Evolutionary conservation across 768 basidiomycete genomes (phyloP).

Genomic region (Tulasnella sp.): DNA sequence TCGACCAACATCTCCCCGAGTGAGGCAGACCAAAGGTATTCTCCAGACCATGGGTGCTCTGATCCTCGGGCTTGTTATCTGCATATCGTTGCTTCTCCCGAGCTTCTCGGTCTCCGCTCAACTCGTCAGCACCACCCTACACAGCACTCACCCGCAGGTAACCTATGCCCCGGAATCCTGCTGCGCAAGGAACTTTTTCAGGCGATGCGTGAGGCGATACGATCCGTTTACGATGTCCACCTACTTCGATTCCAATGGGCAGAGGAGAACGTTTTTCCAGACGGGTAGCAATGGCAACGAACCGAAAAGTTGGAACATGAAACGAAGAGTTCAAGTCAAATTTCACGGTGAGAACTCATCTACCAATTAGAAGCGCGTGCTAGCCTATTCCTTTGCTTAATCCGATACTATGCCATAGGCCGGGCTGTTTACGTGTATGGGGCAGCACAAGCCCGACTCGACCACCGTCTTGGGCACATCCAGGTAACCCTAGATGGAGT

Average conservation of each 20-base stretch:
- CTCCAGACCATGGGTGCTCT: background rate
- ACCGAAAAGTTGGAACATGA: background rate
- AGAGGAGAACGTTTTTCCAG: background rate
- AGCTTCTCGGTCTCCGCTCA: background rate
- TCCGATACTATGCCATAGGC: background rate
- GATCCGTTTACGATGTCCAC: background rate
- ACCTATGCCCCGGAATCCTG: conserved; percentile 1
- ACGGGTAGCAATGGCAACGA: background rate
- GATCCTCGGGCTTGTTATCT: background rate
- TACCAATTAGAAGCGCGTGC: background rate
- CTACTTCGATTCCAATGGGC: background rate
- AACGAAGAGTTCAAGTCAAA: background rate
- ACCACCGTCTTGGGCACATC: background rate
- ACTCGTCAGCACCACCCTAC: background rate
- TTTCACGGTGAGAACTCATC: background rate
- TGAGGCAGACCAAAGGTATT: background rate
- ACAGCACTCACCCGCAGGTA: background rate
- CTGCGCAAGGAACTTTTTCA: background rate
- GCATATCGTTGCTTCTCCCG: background rate
- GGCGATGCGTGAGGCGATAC: background rate
- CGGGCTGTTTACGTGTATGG: background rate
- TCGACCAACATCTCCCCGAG: background rate
- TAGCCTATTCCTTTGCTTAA: background rate
- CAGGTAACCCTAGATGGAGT: background rate
- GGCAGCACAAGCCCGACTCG: background rate